These are phyloP conservation scores for Trichophyton verrucosum DNA, from an alignment of 2,329 filamentous ascomycete genomes.

Conservation along the genomic window DNA sequence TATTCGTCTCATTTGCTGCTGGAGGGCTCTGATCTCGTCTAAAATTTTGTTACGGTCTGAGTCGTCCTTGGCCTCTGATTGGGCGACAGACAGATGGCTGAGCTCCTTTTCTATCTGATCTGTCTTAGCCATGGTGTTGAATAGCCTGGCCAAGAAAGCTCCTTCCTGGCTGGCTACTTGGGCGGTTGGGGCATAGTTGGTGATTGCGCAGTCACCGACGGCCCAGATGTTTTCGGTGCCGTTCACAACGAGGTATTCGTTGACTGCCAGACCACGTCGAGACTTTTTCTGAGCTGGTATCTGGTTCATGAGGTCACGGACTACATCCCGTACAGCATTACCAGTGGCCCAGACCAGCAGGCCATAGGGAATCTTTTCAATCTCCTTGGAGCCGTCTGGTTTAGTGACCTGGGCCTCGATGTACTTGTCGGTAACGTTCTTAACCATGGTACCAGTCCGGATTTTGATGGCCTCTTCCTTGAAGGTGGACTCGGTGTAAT, in stretches of 20 bases:
- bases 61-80: conserved; percentile 54
- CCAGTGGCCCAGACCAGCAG: conserved; percentile 97
- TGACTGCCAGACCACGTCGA: conserved; percentile 85
- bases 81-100: conserved; percentile 50
- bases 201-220: conserved; percentile 90
- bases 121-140: conserved; percentile 98
- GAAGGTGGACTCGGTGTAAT: conserved; percentile 98
- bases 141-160: conserved; percentile 82
- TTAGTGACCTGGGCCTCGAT: conserved; percentile 79
- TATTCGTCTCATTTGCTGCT: conserved; percentile 75
- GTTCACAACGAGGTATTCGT: conserved; percentile 98
- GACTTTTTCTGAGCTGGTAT: conserved; percentile 94
- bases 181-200: conserved; percentile 93
- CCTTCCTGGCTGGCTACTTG: conserved; percentile 96
- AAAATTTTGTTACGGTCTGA: conserved; percentile 47
- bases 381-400: conserved; percentile 72
- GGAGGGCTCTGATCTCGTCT: conserved; percentile 70
- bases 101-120: conserved; percentile 69
- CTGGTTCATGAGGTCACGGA: conserved; percentile 82
- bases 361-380: conserved; percentile 78
- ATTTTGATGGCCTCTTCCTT: conserved; percentile 98
- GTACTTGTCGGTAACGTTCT: conserved; percentile 83
- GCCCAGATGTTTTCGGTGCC: conserved; percentile 96
- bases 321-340: conserved; percentile 78
- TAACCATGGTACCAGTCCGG: conserved; percentile 97